Evolutionary conservation across 495 filamentous ascomycete species (phyloP), one percentile per base, ranked within the genome.

Genomic region (Geoglossum glabrum): DNA sequence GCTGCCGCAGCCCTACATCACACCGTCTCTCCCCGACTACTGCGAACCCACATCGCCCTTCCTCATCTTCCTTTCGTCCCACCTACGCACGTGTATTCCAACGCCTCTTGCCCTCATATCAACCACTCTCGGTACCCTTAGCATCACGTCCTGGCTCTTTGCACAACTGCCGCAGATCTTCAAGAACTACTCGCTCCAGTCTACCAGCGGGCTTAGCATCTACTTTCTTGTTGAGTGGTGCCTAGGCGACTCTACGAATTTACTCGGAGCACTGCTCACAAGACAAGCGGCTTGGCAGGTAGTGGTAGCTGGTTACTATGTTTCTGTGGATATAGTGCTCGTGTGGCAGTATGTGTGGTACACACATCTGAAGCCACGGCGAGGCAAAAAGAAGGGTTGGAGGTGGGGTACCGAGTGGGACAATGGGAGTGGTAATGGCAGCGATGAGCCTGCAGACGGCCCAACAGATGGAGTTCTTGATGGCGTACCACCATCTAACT

Each of bases 141-240:
- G 79, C 63, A 85, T 86, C 38, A 62, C 79, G 40, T 79, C 83
- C 54, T 87, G 83, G 83, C 71, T 87, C n/a, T 87, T 85, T 63
- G 83, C 84, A 28, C 84, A 86, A 66, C 68, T 86, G 21, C 83
- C 83, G 2, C 83, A 87, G 62, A 83, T 87, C 46, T 80, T 76
- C 68, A 84, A 84, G 71, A 87, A 87, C 65, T 79, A 78, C 61
- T 72, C 73, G 50, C 63, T 83, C 9, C 70, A 79, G 59, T 85
- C 82, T 2, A 84, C 82, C 0, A 79, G 81, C 6, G 83, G 83
- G 4, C 65, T 87, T 43, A 84, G 80, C 3, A 73, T 82, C 56
- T 83, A 78, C 58, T 87, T 87, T 63, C 67, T 87, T 40, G 69
- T 78, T 1, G 81, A 84, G 64, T 87, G 83, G 83, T 74, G 82